Evolutionary conservation across 2,329 filamentous ascomycete genomes (phyloP).

Genomic region (Sporothrix variecibatus): DNA sequence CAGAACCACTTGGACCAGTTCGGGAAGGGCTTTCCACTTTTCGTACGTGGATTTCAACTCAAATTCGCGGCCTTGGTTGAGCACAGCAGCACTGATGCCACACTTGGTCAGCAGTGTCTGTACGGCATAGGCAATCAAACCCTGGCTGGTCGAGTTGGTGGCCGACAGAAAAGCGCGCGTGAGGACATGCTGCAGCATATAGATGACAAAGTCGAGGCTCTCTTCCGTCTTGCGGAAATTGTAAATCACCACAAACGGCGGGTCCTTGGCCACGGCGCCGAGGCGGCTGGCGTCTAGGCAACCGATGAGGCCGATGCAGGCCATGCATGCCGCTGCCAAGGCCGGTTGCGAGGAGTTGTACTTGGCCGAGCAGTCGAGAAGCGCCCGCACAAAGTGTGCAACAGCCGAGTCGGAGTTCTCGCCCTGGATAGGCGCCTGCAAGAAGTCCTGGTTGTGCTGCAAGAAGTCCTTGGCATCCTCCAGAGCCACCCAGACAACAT

Average conservation of each 20-base stretch:
- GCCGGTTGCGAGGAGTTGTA: slow-evolving; percentile 69
- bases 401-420: slow-evolving; percentile 81
- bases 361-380: slow-evolving; percentile 83
- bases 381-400: slow-evolving; percentile 68
- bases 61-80: slow-evolving; percentile 40
- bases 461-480: slow-evolving; percentile 76
- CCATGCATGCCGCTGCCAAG: slow-evolving; percentile 73
- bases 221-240: slow-evolving; percentile 82
- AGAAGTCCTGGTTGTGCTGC: slow-evolving; percentile 68
- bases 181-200: slow-evolving; percentile 81
- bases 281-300: slow-evolving; percentile 90
- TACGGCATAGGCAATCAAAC: slow-evolving; percentile 91
- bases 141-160: slow-evolving; percentile 83
- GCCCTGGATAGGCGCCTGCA: slow-evolving; percentile 77
- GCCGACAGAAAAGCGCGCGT: slow-evolving; percentile 90
- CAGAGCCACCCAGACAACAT: slow-evolving; percentile 81
- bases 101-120: slow-evolving; percentile 83
- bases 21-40: slow-evolving; percentile 78
- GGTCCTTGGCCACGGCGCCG: slow-evolving; percentile 75
- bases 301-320: slow-evolving; percentile 84
- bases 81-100: slow-evolving; percentile 64
- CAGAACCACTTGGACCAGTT: slow-evolving; percentile 76
- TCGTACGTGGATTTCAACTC: slow-evolving; percentile 62
- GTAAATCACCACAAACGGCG: slow-evolving; percentile 79
- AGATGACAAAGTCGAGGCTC: slow-evolving; percentile 80